Conservation (phyloP, 208 protist species). For the Leishmania arabica region DNA sequence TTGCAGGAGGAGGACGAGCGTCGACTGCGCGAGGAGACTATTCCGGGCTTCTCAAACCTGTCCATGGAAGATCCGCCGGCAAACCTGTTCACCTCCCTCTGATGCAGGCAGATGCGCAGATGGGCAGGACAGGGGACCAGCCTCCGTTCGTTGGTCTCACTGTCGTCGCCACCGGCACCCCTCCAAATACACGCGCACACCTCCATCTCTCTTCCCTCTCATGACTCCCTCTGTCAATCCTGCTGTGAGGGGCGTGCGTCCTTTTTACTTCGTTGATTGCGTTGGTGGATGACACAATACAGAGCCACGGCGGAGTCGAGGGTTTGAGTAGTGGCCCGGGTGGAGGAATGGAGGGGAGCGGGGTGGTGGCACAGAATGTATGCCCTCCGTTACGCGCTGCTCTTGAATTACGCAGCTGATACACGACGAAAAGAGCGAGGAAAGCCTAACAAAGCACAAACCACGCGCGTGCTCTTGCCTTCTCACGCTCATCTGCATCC, state of each 20-base stretch:
- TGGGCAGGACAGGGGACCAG: not conserved
- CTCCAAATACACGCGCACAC: not conserved
- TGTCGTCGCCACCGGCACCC: not conserved
- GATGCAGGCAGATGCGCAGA: not conserved
- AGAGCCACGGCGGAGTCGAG: not conserved
- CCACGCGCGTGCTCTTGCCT: not conserved
- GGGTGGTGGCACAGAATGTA: not conserved
- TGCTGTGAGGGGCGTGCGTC: not conserved
- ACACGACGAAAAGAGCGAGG: not conserved
- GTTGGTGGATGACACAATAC: not conserved
- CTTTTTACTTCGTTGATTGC: not conserved
- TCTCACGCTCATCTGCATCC: not conserved
- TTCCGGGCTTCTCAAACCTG: conserved; percentile 52
- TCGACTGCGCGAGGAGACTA: conserved; percentile 45
- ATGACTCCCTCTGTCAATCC: not conserved
- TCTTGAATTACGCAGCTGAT: not conserved
- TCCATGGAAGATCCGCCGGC: conserved; percentile 19
- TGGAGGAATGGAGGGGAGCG: not conserved
- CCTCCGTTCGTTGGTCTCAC: not conserved
- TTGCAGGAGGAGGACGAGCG: conserved; percentile 74
- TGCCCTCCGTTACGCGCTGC: not conserved
- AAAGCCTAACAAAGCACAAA: not conserved
- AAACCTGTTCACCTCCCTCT: conserved; percentile 12
- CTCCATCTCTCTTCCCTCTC: not conserved
- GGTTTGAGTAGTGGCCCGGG: not conserved